Evolutionary conservation across 129 eudicot genomes (phyloP).

Genomic region (Lactuca saligna): DNA sequence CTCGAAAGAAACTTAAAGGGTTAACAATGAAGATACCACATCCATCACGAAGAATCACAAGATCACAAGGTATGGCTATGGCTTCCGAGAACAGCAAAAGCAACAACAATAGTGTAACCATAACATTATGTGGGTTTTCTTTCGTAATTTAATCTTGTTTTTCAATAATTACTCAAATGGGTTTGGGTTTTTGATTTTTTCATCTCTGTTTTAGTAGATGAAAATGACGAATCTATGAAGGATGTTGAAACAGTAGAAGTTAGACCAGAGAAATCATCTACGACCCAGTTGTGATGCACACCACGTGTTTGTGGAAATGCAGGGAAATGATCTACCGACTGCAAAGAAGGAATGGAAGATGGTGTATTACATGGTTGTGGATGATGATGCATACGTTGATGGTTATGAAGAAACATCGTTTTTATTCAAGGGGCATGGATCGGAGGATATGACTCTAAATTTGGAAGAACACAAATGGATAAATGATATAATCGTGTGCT

Average conservation of each 20-base stretch:
- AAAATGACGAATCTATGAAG: constrained; percentile 47
- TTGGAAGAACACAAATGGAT: too few species aligned
- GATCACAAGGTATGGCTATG: constrained; percentile 60
- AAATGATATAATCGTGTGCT: too few species aligned
- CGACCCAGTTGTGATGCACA: too few species aligned
- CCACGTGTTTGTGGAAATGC: too few species aligned
- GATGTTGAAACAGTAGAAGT: not conserved
- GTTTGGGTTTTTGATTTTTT: not conserved
- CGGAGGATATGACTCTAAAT: too few species aligned
- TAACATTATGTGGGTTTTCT: constrained; percentile 45
- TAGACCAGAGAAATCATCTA: too few species aligned
- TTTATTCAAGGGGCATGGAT: too few species aligned
- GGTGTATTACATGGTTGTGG: too few species aligned
- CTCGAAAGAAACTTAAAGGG: not conserved
- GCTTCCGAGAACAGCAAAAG: constrained; percentile 4
- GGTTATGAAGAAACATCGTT: too few species aligned
- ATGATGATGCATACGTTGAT: too few species aligned
- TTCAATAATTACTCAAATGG: not conserved
- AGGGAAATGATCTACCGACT: too few species aligned
- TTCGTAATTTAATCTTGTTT: not conserved
- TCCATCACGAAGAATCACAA: constrained; percentile 75
- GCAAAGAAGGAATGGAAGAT: too few species aligned
- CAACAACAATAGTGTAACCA: constrained; percentile 32
- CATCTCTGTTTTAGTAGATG: constrained; percentile 26
- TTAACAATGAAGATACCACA: constrained; percentile 72